Base-by-base conservation (phyloP, 306 rosid genomes). In the Dalbergia cultrata region DNA sequence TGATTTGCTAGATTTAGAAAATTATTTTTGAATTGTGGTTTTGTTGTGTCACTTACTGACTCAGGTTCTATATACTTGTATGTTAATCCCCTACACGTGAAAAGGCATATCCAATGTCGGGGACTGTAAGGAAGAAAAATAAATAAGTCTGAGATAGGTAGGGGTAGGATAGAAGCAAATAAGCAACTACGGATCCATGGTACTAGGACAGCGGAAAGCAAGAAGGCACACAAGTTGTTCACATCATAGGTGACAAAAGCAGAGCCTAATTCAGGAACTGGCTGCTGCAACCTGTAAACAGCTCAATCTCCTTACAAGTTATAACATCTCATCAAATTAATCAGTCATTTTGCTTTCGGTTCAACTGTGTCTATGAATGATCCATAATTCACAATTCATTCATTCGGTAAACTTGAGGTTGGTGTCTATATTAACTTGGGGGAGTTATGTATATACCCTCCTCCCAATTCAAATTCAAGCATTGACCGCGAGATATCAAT, bases 191-290 rank as follows among this genome's bases (percentile, higher is more conserved):
- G 76, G 54, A 54, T 70, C 60, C 47, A 11, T 77, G 47, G 71
- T 59, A 44, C 34, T 56, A 4, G 33, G 7, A 37, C 41, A 72
- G 72, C 72, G 76, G 49, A 78, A 83, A 69, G 76, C 80, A 44
- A 65, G 86, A 72, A 76, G 80, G 66, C 54, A 78, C 83, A 37
- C 44, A 41, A 78, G 83, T 47, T 61, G 33, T 26, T 72, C 52
- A 72, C 13, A 39, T 18, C 54, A 57, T 19, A 72, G 39, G 41
- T 56, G 67, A 50, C 77, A 52, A 70, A 31, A 31, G 9, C 31
- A 50, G 61, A 9, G 47, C 9, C 9, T 7, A 43, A 70, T 54
- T 72, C 53, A 35, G 8, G 5, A 45, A 69, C 44, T 26, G 22
- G 53, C 19, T 22, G 47, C 47, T 43, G 47, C 47, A 43, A 9